A percentile compares a stretch with the other conserved stretches of the same genome.
phyloP scores from a whole-genome alignment of 352 stramenopile genomes.

The Blastocystis sp. region DNA sequence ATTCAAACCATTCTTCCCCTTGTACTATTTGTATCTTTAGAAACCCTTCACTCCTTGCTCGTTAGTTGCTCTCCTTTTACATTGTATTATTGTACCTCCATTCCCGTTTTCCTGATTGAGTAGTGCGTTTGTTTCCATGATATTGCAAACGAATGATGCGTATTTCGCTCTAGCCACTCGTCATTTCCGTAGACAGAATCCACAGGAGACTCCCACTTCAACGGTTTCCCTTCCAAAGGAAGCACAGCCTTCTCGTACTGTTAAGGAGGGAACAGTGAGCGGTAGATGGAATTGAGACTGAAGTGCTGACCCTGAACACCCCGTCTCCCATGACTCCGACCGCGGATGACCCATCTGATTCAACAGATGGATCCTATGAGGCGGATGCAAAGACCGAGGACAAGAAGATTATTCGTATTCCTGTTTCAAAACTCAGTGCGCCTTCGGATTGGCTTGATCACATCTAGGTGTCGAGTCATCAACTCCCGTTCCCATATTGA shows the following conservation, averaged over 20 bases:
- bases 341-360: slow-evolving; percentile 21
- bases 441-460: not conserved
- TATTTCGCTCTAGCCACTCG: not conserved
- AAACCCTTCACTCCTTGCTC: not conserved
- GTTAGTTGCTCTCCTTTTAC: not conserved
- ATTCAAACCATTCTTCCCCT: no score
- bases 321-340: not conserved
- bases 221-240: not conserved
- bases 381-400: not conserved
- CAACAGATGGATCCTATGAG: slow-evolving; percentile 52
- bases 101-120: not conserved
- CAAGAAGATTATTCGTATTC: not conserved
- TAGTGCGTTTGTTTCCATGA: not conserved
- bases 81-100: not conserved
- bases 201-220: not conserved
- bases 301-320: slow-evolving; percentile 13
- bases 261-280: no score
- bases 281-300: not conserved
- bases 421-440: not conserved
- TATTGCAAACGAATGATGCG: not conserved
- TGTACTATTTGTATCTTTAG: no score
- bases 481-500: slow-evolving; percentile 2
- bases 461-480: not conserved
- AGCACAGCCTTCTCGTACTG: not conserved
- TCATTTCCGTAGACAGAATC: not conserved